These are phyloP conservation scores for Brassica juncea DNA, from an alignment of 345 rosid species.

Conservation along the genomic window DNA sequence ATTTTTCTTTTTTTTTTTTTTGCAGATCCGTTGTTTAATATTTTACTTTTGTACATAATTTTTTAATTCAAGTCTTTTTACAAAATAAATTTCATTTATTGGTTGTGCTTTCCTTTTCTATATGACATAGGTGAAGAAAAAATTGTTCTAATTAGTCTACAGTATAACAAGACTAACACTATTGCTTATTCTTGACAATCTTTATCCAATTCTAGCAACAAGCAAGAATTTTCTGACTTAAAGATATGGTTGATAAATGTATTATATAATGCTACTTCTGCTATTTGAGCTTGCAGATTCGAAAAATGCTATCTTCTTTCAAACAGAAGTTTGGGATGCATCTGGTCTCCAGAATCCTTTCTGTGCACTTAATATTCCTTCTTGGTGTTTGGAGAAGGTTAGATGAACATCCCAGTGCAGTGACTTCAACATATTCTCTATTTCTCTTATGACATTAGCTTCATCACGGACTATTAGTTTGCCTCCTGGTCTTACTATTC, in stretches of 20 bases:
- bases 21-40: not conserved
- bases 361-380: slow-evolving; percentile 85
- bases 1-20: not conserved
- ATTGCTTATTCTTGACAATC: slow-evolving; percentile 16
- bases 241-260: slow-evolving; percentile 20
- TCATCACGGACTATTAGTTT: slow-evolving; percentile 74
- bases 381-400: slow-evolving; percentile 71
- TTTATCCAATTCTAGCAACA: slow-evolving; percentile 19
- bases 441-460: slow-evolving; percentile 61
- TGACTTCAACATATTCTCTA: slow-evolving; percentile 76
- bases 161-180: slow-evolving; percentile 30
- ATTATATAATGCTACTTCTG: slow-evolving; percentile 3
- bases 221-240: not conserved
- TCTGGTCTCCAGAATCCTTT: slow-evolving; percentile 90
- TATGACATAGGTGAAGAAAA: not conserved
- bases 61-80: not conserved
- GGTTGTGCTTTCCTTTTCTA: not conserved
- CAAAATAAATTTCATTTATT: not conserved
- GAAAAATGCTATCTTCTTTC: slow-evolving; percentile 9
- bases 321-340: slow-evolving; percentile 44
- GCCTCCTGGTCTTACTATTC: slow-evolving; percentile 95
- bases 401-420: slow-evolving; percentile 79
- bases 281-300: slow-evolving; percentile 13
- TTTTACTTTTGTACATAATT: not conserved
- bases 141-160: slow-evolving; percentile 35